Base-by-base conservation (phyloP, 1,284 basidiomycete species). In the Termitomyces sp. region DNA sequence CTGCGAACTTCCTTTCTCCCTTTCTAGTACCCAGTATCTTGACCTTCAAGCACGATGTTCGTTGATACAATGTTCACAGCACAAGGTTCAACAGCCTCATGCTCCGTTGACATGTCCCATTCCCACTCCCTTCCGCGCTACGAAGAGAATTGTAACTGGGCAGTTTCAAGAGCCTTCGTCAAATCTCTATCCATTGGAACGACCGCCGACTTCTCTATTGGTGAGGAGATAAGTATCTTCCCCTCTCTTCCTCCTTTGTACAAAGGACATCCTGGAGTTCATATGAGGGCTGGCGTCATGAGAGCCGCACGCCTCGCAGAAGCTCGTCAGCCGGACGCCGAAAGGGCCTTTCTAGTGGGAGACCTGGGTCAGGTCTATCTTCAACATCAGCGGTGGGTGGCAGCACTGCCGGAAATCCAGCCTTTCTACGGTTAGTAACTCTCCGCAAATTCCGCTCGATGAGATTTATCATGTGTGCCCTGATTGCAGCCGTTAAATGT, bases 291-390 rank as follows among this genome's bases (percentile, higher is more conserved):
- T 57, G 87, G 88, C 12, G 81, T 92, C 58, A 83, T 88, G 71
- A 76, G 78, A 34, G 83, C 88, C 0, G 73, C 78, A 9, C 72
- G 73, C 50, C 72, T 79, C 30, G 72, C 77, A 12, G 75, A 75
- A 42, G 73, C 75, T 26, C 75, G 79, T 55, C 78, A 80, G 58
- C 76, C 78, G 19, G 84, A 94, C 64, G 87, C 92, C 7, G 97
- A 99, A 73, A 87, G 87, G 61, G 95, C 97, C 1, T 98, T 98
- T 71, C 98, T 97, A 65, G 94, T 98, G 12, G 94, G 90, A 28
- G 94, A 99, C 71, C 82, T 99, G 33, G 86, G 89, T 61, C 82
- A 89, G 60, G 90, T 99, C 10, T 96, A 92, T 69, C 78, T 78
- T 56, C 94, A 97, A 67, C 90, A 94, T 65, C 75, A 86, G 64